These are phyloP conservation scores for Aspergillus felis DNA, from an alignment of 2,329 filamentous ascomycete genomes.

Conservation along the genomic window DNA sequence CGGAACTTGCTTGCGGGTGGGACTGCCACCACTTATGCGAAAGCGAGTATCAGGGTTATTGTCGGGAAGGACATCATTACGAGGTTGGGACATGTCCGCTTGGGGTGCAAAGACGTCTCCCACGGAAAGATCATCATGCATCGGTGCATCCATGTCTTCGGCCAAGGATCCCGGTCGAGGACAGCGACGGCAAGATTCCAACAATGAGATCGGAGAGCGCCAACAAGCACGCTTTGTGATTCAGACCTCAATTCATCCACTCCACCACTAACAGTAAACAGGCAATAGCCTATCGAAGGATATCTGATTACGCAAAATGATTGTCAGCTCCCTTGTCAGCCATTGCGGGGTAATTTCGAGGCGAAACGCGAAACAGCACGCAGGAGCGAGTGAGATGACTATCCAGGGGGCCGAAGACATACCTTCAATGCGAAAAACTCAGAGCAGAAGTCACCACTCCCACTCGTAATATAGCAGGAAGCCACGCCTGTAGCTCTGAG, in stretches of 20 bases:
- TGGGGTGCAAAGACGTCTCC: constrained; percentile 39
- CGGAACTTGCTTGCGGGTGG: constrained; percentile 17
- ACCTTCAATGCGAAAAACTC: background rate
- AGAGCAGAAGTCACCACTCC: background rate
- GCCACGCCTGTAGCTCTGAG: background rate
- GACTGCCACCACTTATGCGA: constrained; percentile 25
- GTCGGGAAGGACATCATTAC: constrained; percentile 18
- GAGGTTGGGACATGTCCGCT: constrained; percentile 28
- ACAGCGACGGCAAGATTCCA: constrained; percentile 1
- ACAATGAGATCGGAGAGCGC: background rate
- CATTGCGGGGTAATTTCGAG: background rate
- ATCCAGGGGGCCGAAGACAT: background rate
- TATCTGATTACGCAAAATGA: constrained; percentile 1
- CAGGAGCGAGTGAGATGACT: background rate
- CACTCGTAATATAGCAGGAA: background rate
- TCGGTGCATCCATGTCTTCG: constrained; percentile 18
- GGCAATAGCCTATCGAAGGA: constrained; percentile 2
- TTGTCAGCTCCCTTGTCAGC: background rate
- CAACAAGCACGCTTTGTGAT: constrained; percentile 5
- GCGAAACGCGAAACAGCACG: background rate
- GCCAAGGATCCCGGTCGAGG: background rate
- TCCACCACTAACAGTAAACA: constrained; percentile 6
- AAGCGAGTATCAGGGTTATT: constrained; percentile 21
- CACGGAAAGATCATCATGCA: constrained; percentile 34
- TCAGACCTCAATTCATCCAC: constrained; percentile 9